Conservation (phyloP, 1,284 basidiomycete species). For the Coriolopsis trogii region DNA sequence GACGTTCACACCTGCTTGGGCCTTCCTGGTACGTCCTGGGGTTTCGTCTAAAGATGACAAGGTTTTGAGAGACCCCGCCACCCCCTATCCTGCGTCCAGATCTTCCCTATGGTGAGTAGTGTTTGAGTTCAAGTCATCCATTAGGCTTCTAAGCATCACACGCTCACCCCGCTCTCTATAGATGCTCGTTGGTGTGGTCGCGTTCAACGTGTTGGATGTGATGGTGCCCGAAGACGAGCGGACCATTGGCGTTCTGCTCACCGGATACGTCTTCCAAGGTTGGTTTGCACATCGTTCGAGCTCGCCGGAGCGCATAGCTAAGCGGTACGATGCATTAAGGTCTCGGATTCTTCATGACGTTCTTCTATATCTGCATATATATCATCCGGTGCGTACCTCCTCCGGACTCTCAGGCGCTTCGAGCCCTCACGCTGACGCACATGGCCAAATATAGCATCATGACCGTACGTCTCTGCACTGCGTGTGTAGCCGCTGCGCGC, state of each 20-base stretch:
- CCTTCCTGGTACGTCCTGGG: conserved; percentile 46
- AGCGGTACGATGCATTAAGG: conserved; percentile 29
- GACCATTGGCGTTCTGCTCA: conserved; percentile 44
- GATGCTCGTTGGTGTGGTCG: conserved; percentile 54
- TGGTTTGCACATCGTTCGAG: conserved; percentile 11
- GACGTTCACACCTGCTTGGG: conserved; percentile 50
- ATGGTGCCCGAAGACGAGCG: conserved; percentile 39
- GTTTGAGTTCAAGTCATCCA: conserved; percentile 1
- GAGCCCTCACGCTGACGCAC: conserved; percentile 6
- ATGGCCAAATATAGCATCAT: conserved; percentile 39
- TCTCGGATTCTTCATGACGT: conserved; percentile 53
- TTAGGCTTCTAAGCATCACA: conserved; percentile 9
- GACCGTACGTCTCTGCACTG: conserved; percentile 36
- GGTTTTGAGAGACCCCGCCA: no score
- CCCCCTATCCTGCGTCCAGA: conserved; percentile 28
- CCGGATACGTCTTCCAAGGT: conserved; percentile 54
- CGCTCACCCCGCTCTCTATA: conserved; percentile 19
- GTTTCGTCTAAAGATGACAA: no score
- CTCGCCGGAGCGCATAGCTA: conserved; percentile 12
- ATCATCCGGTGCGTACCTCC: conserved; percentile 42
- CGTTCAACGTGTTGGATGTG: conserved; percentile 47
- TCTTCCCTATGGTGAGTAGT: conserved; percentile 47
- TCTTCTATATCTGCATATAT: conserved; percentile 54
- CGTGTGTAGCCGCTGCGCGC: neutral
- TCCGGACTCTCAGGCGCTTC: conserved; percentile 4